Evolutionary conservation across 352 stramenopile genomes (phyloP), one percentile per base, ranked within the genome.

Genomic region (Globisporangium canariense): DNA sequence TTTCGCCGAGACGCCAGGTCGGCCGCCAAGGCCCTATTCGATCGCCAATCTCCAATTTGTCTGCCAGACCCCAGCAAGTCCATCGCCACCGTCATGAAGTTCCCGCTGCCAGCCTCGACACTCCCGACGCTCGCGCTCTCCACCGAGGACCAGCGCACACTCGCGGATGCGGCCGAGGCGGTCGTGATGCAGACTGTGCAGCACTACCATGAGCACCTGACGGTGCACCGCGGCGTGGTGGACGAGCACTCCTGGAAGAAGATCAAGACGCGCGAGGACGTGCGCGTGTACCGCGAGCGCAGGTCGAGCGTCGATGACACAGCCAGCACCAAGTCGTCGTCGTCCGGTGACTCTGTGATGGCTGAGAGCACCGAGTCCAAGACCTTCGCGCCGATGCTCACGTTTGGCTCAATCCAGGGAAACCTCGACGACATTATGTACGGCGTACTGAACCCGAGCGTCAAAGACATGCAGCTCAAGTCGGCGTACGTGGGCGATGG

Each of bases 371-470:
- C n/a, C n/a, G n/a, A n/a, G n/a, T n/a, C n/a, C n/a, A n/a, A 8
- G 10, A 40, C 4, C 34, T 1, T n/a, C n/a, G n/a, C n/a, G 5
- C 6, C 34, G 34, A 40, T 8, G 28, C 74, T 64, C 0, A 40
- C 20, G 57, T 46, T 77, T 4, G 74, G 74, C n/a, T 60, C 62
- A 20, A 62, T 81, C 3, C 66, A 70, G 7, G 75, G 75, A 34
- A 69, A 40, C 38, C 57, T 82, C 58, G 72, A 82, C 46, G 78
- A 90, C 61, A 70, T 87, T 63, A 74, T 90, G 67, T 90, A 83
- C 61, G 77, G 77, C 5, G 69, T 81, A 5, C 61, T 86, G 4
- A 78, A 82, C 70, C 67, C 76, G 28, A 86, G 46, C 8, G 46
- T 32, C 40, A 69, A 76, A n/a, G 65, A 66, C 64, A 80, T 88